Evolutionary conservation across 164 flowering plant species (phyloP), one percentile per base, ranked within the genome.

Genomic region (Litsea cubeba): DNA sequence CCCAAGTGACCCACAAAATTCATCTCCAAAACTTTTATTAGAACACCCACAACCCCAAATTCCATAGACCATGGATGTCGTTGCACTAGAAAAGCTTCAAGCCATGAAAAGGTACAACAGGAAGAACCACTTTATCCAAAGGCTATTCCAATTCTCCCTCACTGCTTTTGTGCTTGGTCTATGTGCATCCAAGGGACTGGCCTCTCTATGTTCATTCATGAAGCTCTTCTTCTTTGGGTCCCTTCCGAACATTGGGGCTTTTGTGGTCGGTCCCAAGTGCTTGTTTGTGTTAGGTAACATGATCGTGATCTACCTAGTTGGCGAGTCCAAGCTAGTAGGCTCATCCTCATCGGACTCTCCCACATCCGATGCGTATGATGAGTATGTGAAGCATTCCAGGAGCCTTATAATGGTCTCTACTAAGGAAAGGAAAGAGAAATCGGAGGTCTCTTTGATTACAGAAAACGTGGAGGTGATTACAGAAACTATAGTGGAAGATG

Each of bases 201-300:
- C 89, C 20, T 76, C 77, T 35, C 40, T 85, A 2, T 75, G n/a
- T 24, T 81, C 82, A 66, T 80, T 77, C 68, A 46, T 82, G 49
- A 79, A 80, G 28, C 32, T 50, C 51, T 77, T 87, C 72, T 70
- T 88, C 70, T 73, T 76, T 30, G 76, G 71, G 40, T 60, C 80
- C 65, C 72, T 87, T 68, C 88, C 89, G 15, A 79, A 79, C 17
- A 30, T 86, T 11, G 50, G 71, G 22, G 76, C 82, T 5, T 20
- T 79, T 62, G 24, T 84, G 22, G 60, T 84, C 69, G 80, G 62
- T 70, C 81, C 89, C 79, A 88, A 85, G 75, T 81, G 71, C 62
- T 72, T 88, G 71, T 91, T 91, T 78, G 68, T 91, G 2, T 71
- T 89, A 18, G 84, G 87, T 54, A 91, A 89, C 71, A 75, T 85